phyloP scores from a whole-genome alignment of 75 land plant genomes.

The Pinus albicaulis region DNA sequence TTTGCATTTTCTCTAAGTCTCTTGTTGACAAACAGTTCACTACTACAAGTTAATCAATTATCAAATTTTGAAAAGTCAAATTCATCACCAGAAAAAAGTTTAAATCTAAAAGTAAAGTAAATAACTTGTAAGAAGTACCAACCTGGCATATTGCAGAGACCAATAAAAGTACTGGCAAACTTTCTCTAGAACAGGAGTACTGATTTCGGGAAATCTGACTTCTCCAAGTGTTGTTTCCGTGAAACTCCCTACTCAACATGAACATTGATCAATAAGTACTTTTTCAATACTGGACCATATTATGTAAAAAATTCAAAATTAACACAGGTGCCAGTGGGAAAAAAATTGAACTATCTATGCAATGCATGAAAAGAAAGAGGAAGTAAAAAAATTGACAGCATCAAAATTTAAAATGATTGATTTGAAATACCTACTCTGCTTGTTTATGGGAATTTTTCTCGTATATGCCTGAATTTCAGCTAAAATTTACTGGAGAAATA shows the following conservation, averaged over 20 bases:
- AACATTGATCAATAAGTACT: background rate
- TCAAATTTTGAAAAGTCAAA: background rate
- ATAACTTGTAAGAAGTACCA: background rate
- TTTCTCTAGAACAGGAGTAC: slow-evolving; percentile 90
- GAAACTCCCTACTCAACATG: slow-evolving; percentile 51
- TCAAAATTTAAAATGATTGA: background rate
- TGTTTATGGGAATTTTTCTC: background rate
- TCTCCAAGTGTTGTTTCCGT: slow-evolving; percentile 81
- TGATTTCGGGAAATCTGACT: slow-evolving; percentile 94
- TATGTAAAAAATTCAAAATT: too few relatives aligned
- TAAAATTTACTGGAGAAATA: background rate
- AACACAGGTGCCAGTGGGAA: background rate
- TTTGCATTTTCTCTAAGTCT: background rate
- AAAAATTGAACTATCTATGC: background rate
- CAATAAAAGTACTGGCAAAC: slow-evolving; percentile 97
- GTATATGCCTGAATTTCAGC: too few relatives aligned
- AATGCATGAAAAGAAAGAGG: background rate
- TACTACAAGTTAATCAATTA: background rate
- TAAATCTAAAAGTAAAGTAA: background rate
- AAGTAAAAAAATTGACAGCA: background rate
- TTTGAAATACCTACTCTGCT: background rate
- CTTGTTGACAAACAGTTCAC: background rate
- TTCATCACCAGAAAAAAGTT: background rate
- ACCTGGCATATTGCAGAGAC: slow-evolving; percentile 95
- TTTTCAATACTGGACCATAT: background rate